Evolutionary conservation across 129 eudicot genomes (phyloP).

Genomic region (Tagetes patula): DNA sequence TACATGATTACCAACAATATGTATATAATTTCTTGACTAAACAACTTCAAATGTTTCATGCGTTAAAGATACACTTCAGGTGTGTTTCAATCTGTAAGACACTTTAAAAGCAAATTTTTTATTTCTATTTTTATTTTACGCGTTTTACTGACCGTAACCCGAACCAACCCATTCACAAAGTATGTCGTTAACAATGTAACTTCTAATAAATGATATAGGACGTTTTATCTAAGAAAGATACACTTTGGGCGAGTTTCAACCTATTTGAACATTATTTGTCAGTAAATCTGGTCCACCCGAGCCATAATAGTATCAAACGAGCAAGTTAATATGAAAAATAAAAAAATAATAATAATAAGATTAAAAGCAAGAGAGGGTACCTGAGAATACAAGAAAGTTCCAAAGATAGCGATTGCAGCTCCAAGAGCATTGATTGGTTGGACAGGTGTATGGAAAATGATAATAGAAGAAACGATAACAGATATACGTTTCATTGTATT

Average conservation of each 20-base stretch:
- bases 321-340: neutral
- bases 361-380: constrained; percentile 21
- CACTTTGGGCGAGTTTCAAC: neutral
- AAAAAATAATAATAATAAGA: neutral
- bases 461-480: constrained; percentile 49
- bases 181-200: neutral
- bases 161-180: neutral
- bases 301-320: neutral
- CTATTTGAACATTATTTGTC: neutral
- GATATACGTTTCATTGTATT: constrained; percentile 54
- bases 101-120: too few species aligned
- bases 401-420: constrained; percentile 43
- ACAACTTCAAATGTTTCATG: neutral
- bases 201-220: neutral
- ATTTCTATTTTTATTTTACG: neutral
- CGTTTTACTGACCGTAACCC: neutral
- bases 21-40: neutral
- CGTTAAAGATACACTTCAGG: neutral
- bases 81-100: too few species aligned
- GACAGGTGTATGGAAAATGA: constrained; percentile 48
- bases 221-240: neutral
- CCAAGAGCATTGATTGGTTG: constrained; percentile 49
- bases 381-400: constrained; percentile 51
- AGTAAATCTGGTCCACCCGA: constrained; percentile 14
- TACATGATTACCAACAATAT: neutral